These are phyloP conservation scores for Diaporthe humulicola DNA, from an alignment of 2,329 filamentous ascomycete genomes.

Conservation along the genomic window DNA sequence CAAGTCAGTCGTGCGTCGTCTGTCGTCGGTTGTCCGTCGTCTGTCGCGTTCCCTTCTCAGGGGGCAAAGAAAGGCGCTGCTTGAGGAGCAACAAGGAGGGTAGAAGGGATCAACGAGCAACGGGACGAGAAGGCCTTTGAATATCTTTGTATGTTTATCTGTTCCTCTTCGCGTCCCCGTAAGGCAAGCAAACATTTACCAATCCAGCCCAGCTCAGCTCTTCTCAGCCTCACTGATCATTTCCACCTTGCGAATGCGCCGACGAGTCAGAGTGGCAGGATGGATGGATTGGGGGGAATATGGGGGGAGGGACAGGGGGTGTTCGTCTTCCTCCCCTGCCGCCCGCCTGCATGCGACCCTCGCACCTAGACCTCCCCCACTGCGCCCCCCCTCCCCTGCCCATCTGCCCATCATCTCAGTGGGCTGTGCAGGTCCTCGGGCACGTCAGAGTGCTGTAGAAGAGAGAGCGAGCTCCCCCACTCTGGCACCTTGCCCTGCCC, in stretches of 20 bases:
- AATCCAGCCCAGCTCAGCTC: conserved; percentile 30
- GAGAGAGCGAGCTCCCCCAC: conserved; percentile 18
- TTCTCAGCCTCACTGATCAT: conserved; percentile 30
- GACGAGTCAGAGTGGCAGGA: conserved; percentile 12
- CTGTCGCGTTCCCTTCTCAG: not conserved
- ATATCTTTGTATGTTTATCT: not conserved
- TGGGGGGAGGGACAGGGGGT: conserved; percentile 1
- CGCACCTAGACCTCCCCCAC: conserved; percentile 2
- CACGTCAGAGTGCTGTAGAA: not conserved
- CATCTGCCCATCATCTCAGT: not conserved
- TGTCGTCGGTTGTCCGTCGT: not conserved
- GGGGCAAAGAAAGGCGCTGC: not conserved
- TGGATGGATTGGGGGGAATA: conserved; percentile 7
- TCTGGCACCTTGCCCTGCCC: conserved; percentile 2
- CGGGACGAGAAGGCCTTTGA: not conserved
- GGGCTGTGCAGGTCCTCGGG: not conserved
- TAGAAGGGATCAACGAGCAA: not conserved
- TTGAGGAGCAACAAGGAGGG: not conserved
- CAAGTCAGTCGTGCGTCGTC: not conserved
- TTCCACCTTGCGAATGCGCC: conserved; percentile 7
- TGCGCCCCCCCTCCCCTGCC: not conserved
- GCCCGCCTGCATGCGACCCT: not conserved
- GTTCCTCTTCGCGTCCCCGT: not conserved
- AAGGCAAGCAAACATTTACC: conserved; percentile 20
- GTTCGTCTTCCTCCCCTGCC: not conserved